Base-by-base conservation (phyloP, 2,329 filamentous ascomycete genomes). In the Alternaria viburni region DNA sequence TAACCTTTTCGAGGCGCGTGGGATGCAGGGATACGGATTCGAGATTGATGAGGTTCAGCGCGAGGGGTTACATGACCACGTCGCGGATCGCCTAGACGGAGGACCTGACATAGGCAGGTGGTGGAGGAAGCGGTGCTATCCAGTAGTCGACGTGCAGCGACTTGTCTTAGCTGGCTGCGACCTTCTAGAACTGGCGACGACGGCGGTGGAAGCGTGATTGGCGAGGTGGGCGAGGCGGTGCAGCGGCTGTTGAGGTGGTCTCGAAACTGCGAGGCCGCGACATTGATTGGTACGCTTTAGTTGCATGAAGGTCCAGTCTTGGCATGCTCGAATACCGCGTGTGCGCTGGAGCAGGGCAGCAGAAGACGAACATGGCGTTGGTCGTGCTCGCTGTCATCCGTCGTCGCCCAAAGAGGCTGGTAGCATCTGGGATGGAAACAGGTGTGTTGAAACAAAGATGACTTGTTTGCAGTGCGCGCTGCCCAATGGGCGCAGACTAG, bases 241-340 rank as follows among this genome's bases (percentile, higher is more conserved):
- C 72, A 72, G 73, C 72, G 74, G 71, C 67, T 75, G 68, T 57
- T 71, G 73, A 66, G 63, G 69, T 55, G 45, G 58, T 59, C 47
- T 67, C 58, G 59, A 66, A 64, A 62, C 43, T 45, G 46, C 30
- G 44, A 61, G 59, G 66, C 41, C 57, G 57, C 61, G 62, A 54
- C 54, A 59, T 23, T 68, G 65, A 71, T 73, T 75, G 71, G 69
- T 23, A 45, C 25, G 17, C 32, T 46, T 28, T 45, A 45, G 57
- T 44, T 50, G 69, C 58, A 56, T 61, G 21, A 56, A 26, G 30
- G 44, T 46, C 15, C 21, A 23, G 51, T 41, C 32, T 12, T 32
- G 47, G 47, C 26, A 51, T 32, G 26, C 32, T 51, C 26, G 47
- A 51, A 28, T 21, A 51, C 47, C 28, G 26, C 47, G 12, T 32